Base-by-base conservation (phyloP, 805 yeast genomes). In the Teunomyces gatunensis region DNA sequence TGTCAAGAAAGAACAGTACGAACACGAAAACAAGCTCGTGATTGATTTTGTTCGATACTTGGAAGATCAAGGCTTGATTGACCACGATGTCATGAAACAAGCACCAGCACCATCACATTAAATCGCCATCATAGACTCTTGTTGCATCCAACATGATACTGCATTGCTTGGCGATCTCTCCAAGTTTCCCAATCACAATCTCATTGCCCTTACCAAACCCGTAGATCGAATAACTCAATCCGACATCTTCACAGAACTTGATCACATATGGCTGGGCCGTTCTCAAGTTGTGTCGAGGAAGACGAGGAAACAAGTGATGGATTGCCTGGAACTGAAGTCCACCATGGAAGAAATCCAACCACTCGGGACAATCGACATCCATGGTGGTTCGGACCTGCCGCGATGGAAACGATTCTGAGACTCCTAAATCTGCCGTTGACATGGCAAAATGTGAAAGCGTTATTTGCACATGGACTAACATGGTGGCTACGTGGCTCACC, bases 401-500 rank as follows among this genome's bases (percentile, higher is more conserved):
- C 50, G 86, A 83, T 0, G 84, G 80, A 59, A 89, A 89, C 6
- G 89, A 77, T 63, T 89, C 97, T 37, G 84, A 77, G 6, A 81
- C 78, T 1, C 96, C 96, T 13, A 89, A 69, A 59, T 89, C 96
- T 4, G 94, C 77, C 0, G 96, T 90, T 1, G 96, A 87, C 96
- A 89, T 90, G 32, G 96, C 96, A 71, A 89, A 89, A 64, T 89
- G 97, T 11, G 91, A 84, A 37, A 89, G 74, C 0, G 96, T 88
- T 66, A 89, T 89, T 63, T 90, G 96, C 28, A 89, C 96, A 64
- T 89, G 97, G n/a, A 89, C 92, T 33, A 91, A 77, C 95, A 89
- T 88, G 2, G 96, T 87, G 10, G 87, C 78, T 6, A 88, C 60
- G 57, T 89, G 96, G 36, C 91, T 83, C 5, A 87, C 80, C 74